Base-by-base conservation (phyloP, 495 filamentous ascomycete species). In the Tuber umbilicatum region DNA sequence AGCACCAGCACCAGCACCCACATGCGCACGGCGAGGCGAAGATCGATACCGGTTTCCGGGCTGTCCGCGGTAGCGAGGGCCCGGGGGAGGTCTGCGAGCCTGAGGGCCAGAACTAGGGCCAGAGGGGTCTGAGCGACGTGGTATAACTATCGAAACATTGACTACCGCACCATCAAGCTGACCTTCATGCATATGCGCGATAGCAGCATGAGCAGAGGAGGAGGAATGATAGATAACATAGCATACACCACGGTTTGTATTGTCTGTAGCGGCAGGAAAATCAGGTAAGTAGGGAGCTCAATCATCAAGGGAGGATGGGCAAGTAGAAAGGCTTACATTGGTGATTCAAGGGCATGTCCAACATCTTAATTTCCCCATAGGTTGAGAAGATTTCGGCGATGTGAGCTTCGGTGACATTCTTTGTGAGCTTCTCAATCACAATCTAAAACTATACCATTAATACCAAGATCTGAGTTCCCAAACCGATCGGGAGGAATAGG, bases 101-200 rank as follows among this genome's bases (percentile, higher is more conserved):
- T 85, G 85, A 68, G 85, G 83, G 69, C 83, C 82, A 10, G 83
- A 82, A 72, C 84, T 84, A 80, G 78, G 39, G 42, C 60, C 73
- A 9, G 55, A 39, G 27, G 74, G 76, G 55, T 64, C 55, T 60
- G 70, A 71, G 74, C 92, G 91, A 70, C 93, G 91, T 1, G 94
- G 94, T 38, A 97, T 86, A 38, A 98, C 94, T 77, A 98, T 97
- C 72, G 94, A 97, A 39, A 99, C 95, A 78, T 90, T 91, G 83
- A 99, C 90, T 31, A 90, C 84, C 23, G 91, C 88, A 55, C 95
- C 96, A 85, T 99, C 95, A 67, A 99, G 85, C 78, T 97, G 93
- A 21, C 93, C 93, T 86, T 99, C 95, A 83, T 99, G 96, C 96
- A 99, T 98, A 81, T 97, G 91, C 68, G 94, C 89, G 78, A 99